Evolutionary conservation across 257 asterid genomes (phyloP), one percentile per base, ranked within the genome.

Genomic region (Cruciata laevipes): DNA sequence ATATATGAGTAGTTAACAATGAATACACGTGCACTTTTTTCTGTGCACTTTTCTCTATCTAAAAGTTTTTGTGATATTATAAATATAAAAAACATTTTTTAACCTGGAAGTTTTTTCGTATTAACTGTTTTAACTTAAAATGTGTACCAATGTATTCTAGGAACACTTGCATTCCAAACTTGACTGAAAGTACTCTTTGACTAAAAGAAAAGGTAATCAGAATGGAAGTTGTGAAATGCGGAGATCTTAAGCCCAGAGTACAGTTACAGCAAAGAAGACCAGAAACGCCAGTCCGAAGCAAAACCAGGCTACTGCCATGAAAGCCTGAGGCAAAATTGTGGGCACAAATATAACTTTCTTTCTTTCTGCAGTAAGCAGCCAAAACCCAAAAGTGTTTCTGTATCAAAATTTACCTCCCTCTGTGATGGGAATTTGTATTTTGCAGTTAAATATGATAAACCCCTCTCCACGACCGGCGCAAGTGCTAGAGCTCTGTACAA

Each of bases 401-500:
- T 7, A n/a, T 20, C 30, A n/a, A 33, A n/a, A 16, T 62, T 62
- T 74, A 91, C 96, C 92, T 86, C 87, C 65, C 88, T 89, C 74
- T 83, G 87, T 53, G 98, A 84, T 75, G 80, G 68, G 69, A 92
- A 86, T 74, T 86, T 85, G 37, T 83, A 83, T 83, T 81, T 89
- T 58, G 61, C 68, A 30, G 96, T 85, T 81, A 92, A 86, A 97
- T 97, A 92, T 35, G 98, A 83, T 58, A 92, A 78, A 38, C 90
- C 97, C 78, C 79, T 75, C 68, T 84, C 96, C 24, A 89, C 96
- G 49, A 84, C 72, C 6, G 98, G 98, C 51, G 98, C 96, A 60
- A 92, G 95, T 70, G 97, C 98, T 68, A 92, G 75, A 59, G 97
- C 97, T 85, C 98, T 91, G 83, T 70, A 69, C 55, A 35, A 60